A percentile compares a stretch with the other conserved stretches of the same genome.
Conservation (phyloP, 495 filamentous ascomycete genomes). For the Daldinia bambusicola region DNA sequence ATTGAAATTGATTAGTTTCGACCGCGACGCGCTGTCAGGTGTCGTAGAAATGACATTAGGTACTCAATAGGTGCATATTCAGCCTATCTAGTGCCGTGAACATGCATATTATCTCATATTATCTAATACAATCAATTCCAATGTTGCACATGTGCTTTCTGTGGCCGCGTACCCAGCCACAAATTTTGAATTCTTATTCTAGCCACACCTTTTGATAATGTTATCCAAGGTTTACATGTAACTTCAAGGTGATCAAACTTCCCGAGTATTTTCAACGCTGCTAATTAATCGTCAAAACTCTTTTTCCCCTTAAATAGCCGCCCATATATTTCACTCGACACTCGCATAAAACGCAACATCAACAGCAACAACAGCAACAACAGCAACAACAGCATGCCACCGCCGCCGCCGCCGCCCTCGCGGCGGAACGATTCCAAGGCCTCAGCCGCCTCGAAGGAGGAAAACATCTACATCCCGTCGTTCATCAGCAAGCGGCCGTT, state of each 20-base stretch:
- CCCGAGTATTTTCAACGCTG: too few relatives aligned
- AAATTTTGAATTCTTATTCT: neutral
- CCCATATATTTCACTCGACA: too few relatives aligned
- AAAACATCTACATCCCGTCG: conserved; percentile 97
- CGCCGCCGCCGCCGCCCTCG: conserved; percentile 51
- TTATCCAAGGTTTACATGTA: conserved; percentile 6
- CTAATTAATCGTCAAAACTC: too few relatives aligned
- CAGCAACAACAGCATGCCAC: conserved; percentile 25
- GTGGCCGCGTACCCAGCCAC: neutral
- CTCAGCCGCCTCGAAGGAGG: conserved; percentile 73
- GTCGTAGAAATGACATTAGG: conserved; percentile 8
- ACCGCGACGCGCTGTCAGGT: conserved; percentile 47
- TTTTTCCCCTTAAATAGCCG: too few relatives aligned
- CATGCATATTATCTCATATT: too few relatives aligned
- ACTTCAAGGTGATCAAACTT: too few relatives aligned
- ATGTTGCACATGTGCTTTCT: neutral
- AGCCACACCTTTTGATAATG: neutral
- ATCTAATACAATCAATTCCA: too few relatives aligned
- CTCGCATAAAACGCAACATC: too few relatives aligned
- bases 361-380: too few relatives aligned
- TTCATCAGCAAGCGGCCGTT: conserved; percentile 99
- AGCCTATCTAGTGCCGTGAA: too few relatives aligned
- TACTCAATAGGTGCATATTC: conserved; percentile 7
- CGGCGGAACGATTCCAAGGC: conserved; percentile 52
- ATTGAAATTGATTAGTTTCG: conserved; percentile 10